phyloP scores from a whole-genome alignment of 1,284 basidiomycete species.

The Apiotrichum laibachii region DNA sequence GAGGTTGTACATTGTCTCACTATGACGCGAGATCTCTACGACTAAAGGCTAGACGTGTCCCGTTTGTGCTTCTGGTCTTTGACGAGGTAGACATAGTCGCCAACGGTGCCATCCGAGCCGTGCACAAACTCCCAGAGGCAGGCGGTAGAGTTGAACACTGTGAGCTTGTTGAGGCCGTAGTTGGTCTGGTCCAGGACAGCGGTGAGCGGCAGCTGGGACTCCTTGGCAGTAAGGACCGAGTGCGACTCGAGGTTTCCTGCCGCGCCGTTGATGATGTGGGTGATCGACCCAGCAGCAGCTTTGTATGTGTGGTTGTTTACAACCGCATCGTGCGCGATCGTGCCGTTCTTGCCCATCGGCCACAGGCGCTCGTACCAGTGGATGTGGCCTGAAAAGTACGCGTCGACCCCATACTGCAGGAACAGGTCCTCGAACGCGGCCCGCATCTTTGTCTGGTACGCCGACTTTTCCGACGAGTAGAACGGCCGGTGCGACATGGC shows the following conservation, averaged over 20 bases:
- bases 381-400: slow-evolving; percentile 45
- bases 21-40: no score
- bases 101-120: slow-evolving; percentile 25
- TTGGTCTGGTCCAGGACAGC: slow-evolving; percentile 33
- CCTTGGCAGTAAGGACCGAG: slow-evolving; percentile 21
- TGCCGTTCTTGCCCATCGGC: slow-evolving; percentile 37
- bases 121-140: slow-evolving; percentile 28
- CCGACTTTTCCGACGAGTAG: slow-evolving; percentile 30
- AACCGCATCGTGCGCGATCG: slow-evolving; percentile 28
- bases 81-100: slow-evolving; percentile 26
- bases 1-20: no score
- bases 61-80: slow-evolving; percentile 12
- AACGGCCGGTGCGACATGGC: slow-evolving; percentile 42
- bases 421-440: slow-evolving; percentile 45
- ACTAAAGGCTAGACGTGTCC: no score
- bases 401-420: slow-evolving; percentile 46
- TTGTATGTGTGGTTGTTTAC: slow-evolving; percentile 40
- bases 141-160: slow-evolving; percentile 38
- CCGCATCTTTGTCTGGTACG: slow-evolving; percentile 36
- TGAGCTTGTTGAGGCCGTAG: slow-evolving; percentile 38
- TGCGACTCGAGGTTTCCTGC: slow-evolving; percentile 48
- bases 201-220: slow-evolving; percentile 22
- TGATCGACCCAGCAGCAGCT: slow-evolving; percentile 14
- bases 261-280: slow-evolving; percentile 41
- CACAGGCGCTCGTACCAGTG: slow-evolving; percentile 48